Conservation (phyloP, 345 rosid species). For the Arabis alpina region DNA sequence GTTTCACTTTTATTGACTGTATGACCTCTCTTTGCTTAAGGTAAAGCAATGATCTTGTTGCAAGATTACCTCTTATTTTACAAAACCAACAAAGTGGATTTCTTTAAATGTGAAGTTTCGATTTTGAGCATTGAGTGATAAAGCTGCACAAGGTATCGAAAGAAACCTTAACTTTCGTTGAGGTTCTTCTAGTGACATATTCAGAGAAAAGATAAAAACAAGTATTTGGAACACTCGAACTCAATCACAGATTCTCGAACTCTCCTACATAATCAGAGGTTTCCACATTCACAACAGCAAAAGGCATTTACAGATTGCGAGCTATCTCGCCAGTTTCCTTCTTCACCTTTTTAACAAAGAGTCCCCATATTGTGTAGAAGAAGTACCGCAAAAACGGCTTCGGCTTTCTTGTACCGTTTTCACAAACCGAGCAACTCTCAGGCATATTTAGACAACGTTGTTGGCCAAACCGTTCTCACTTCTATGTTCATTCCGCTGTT, state of each 20-base stretch:
- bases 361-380: slow-evolving; percentile 20
- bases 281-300: slow-evolving; percentile 23
- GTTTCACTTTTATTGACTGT: background rate
- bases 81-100: no score
- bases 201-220: slow-evolving; percentile 16
- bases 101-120: no score
- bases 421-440: slow-evolving; percentile 18
- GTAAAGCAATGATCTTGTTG: background rate
- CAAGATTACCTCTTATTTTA: no score
- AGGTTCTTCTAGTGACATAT: slow-evolving; percentile 22
- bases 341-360: slow-evolving; percentile 16
- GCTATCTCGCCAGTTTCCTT: slow-evolving; percentile 13
- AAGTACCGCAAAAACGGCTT: slow-evolving; percentile 21
- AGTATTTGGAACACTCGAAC: slow-evolving; percentile 36
- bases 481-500: slow-evolving; percentile 48
- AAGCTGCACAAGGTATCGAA: slow-evolving; percentile 24
- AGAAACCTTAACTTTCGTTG: slow-evolving; percentile 17
- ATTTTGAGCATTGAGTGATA: background rate
- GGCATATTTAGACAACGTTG: slow-evolving; percentile 37
- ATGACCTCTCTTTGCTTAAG: background rate
- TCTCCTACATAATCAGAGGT: slow-evolving; percentile 27
- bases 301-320: slow-evolving; percentile 24
- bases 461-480: slow-evolving; percentile 44
- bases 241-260: slow-evolving; percentile 29
- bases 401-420: slow-evolving; percentile 25